phyloP scores from a whole-genome alignment of 106 monocot species.

The Agapanthus africanus region DNA sequence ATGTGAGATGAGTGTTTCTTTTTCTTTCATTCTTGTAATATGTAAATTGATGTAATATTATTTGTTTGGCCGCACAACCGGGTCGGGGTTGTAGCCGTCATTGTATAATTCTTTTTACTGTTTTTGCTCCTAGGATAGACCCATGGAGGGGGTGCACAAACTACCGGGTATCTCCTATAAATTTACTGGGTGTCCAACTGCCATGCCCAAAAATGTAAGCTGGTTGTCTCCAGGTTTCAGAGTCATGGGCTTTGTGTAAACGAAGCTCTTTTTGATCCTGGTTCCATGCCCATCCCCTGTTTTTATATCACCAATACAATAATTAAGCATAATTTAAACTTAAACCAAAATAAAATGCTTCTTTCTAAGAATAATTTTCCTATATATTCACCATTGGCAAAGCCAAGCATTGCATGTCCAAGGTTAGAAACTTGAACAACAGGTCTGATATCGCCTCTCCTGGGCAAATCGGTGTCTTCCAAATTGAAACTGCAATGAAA shows the following conservation, averaged over 20 bases:
- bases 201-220: slow-evolving; percentile 41
- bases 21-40: too few relatives aligned
- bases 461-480: slow-evolving; percentile 62
- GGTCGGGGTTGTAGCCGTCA: too few relatives aligned
- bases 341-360: too few relatives aligned
- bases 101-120: too few relatives aligned
- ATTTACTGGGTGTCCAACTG: slow-evolving; percentile 58
- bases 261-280: slow-evolving; percentile 50
- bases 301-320: not conserved
- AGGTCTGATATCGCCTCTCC: slow-evolving; percentile 53
- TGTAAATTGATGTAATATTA: too few relatives aligned
- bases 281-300: slow-evolving; percentile 67
- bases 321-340: not conserved
- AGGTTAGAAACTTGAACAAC: slow-evolving; percentile 53
- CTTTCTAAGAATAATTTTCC: too few relatives aligned
- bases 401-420: slow-evolving; percentile 60
- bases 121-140: too few relatives aligned
- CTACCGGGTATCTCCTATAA: too few relatives aligned
- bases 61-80: too few relatives aligned
- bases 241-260: slow-evolving; percentile 41
- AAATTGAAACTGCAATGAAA: slow-evolving; percentile 50
- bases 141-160: too few relatives aligned
- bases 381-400: slow-evolving; percentile 65
- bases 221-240: slow-evolving; percentile 60
- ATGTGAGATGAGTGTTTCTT: too few relatives aligned